Percentiles rank a stretch among this genome's conserved stretches.
phyloP scores from a whole-genome alignment of 2,329 filamentous ascomycete genomes.

The Neonectria magnoliae region DNA sequence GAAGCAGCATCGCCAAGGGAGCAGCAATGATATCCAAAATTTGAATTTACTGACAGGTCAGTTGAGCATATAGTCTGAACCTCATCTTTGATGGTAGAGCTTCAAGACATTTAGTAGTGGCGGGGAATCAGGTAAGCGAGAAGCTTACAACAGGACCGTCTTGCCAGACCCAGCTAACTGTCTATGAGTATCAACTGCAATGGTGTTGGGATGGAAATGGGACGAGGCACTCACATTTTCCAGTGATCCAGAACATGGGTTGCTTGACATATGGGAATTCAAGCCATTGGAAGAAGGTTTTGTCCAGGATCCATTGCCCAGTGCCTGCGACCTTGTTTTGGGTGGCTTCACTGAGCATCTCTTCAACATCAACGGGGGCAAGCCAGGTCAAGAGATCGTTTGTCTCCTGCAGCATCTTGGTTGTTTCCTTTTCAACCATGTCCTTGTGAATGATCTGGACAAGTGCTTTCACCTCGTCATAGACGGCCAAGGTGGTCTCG shows the following conservation, averaged over 20 bases:
- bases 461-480: slow-evolving; percentile 35
- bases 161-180: slow-evolving; percentile 42
- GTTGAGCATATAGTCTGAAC: slow-evolving; percentile 20
- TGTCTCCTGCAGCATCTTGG: slow-evolving; percentile 27
- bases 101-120: slow-evolving; percentile 3
- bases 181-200: neutral
- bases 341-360: slow-evolving; percentile 25
- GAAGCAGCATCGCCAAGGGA: slow-evolving; percentile 40
- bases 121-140: neutral
- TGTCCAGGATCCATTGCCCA: slow-evolving; percentile 33
- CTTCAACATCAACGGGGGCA: slow-evolving; percentile 30
- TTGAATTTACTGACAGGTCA: slow-evolving; percentile 15
- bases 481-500: slow-evolving; percentile 31
- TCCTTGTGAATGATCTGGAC: slow-evolving; percentile 34
- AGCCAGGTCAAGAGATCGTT: slow-evolving; percentile 32
- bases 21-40: slow-evolving; percentile 39
- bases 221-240: slow-evolving; percentile 32
- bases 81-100: slow-evolving; percentile 37
- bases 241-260: slow-evolving; percentile 39
- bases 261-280: slow-evolving; percentile 11
- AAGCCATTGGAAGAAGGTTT: slow-evolving; percentile 30
- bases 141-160: slow-evolving; percentile 40
- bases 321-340: slow-evolving; percentile 33
- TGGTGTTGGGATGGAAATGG: neutral
- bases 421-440: slow-evolving; percentile 26